Conservation (phyloP, 1,284 basidiomycete genomes). For the Fomitopsis betulina region DNA sequence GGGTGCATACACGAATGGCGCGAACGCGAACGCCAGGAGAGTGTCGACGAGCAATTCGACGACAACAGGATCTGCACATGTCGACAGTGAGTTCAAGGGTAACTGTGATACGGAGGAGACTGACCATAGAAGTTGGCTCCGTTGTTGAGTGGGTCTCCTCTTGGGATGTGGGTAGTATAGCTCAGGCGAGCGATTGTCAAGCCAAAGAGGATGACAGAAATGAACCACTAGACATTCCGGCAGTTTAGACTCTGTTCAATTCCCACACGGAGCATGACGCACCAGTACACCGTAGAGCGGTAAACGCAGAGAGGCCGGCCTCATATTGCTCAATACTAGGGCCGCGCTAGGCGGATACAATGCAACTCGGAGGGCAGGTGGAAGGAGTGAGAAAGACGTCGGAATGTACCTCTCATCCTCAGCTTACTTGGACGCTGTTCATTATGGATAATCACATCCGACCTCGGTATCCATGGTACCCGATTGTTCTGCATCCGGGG, state of each 20-base stretch:
- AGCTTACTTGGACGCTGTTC: no score
- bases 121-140: constrained; percentile 59
- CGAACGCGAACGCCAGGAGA: constrained; percentile 53
- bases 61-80: constrained; percentile 52
- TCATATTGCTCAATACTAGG: constrained; percentile 3
- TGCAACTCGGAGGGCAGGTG: not conserved
- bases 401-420: not conserved
- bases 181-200: constrained; percentile 53
- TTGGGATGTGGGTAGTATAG: constrained; percentile 59
- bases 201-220: constrained; percentile 52
- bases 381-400: not conserved
- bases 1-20: constrained; percentile 50
- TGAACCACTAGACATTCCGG: constrained; percentile 37
- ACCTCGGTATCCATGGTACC: not conserved
- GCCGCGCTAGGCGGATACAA: not conserved
- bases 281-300: constrained; percentile 19
- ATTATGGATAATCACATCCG: not conserved
- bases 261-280: not conserved
- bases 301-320: constrained; percentile 12
- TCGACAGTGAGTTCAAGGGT: not conserved
- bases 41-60: constrained; percentile 60
- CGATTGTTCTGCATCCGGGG: not conserved
- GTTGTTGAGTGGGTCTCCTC: constrained; percentile 52
- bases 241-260: not conserved
- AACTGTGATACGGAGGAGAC: not conserved